Conservation (phyloP, 2,329 filamentous ascomycete genomes). For the Aureobasidium subglaciale region DNA sequence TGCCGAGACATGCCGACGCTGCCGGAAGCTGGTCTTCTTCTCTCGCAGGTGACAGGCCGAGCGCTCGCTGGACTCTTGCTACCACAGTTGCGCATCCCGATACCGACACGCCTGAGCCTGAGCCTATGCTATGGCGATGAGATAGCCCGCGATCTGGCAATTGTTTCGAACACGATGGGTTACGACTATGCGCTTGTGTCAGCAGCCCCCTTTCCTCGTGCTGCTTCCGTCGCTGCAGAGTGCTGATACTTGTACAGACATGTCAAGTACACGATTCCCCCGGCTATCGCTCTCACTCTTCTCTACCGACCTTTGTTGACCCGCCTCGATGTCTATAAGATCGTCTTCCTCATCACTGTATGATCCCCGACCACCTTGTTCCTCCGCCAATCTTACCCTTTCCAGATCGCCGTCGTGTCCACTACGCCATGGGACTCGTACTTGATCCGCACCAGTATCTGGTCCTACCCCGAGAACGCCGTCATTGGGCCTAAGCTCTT, state of each 20-base stretch:
- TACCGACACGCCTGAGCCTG: not conserved
- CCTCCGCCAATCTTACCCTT: not conserved
- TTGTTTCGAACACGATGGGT: constrained; percentile 40
- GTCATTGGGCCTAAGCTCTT: constrained; percentile 57
- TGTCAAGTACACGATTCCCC: constrained; percentile 60
- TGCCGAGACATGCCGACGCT: not conserved
- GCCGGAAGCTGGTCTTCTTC: not conserved
- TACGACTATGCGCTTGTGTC: constrained; percentile 58
- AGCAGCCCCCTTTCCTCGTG: constrained; percentile 25
- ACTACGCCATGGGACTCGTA: constrained; percentile 74
- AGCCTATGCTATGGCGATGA: constrained; percentile 7
- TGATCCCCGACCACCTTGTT: not conserved
- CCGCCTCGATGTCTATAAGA: constrained; percentile 55
- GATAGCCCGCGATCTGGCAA: not conserved
- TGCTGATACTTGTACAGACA: constrained; percentile 40
- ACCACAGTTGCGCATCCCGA: not conserved
- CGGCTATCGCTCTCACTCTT: constrained; percentile 51
- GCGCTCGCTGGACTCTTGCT: not conserved
- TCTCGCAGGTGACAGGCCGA: no score
- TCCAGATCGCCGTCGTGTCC: constrained; percentile 54
- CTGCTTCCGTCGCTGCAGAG: constrained; percentile 6
- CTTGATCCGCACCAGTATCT: constrained; percentile 59
- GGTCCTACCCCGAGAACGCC: constrained; percentile 62
- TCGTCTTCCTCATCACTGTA: constrained; percentile 49
- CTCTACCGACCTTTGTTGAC: constrained; percentile 57